A percentile compares a stretch with the other conserved stretches of the same genome.
Conservation (phyloP, 2,329 filamentous ascomycete species). For the Exophiala lecanii-corni region DNA sequence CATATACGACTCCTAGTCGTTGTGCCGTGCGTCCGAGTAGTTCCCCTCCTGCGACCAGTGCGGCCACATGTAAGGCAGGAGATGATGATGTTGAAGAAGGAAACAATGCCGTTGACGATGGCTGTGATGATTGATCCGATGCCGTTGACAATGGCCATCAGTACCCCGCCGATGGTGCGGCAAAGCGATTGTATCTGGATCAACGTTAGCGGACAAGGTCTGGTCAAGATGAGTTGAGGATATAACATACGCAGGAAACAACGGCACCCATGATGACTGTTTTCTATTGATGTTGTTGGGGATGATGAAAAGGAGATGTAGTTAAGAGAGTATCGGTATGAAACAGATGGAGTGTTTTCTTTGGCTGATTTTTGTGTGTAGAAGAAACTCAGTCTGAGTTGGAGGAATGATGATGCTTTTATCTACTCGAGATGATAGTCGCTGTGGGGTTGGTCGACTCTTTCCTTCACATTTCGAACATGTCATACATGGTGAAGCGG, state of each 20-base stretch:
- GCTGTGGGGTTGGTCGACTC: too few species aligned
- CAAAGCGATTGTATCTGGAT: slow-evolving; percentile 55
- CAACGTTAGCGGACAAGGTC: slow-evolving; percentile 6
- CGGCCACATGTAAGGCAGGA: slow-evolving; percentile 54
- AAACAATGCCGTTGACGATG: slow-evolving; percentile 63
- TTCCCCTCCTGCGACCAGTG: slow-evolving; percentile 29
- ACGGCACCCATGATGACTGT: slow-evolving; percentile 75
- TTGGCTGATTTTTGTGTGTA: slow-evolving; percentile 1
- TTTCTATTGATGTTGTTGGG: too few species aligned
- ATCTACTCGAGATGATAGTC: too few species aligned
- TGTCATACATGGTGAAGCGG: too few species aligned
- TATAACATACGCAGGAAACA: slow-evolving; percentile 72
- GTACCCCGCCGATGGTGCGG: slow-evolving; percentile 59
- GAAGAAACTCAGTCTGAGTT: too few species aligned
- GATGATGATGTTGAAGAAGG: slow-evolving; percentile 63
- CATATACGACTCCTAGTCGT: slow-evolving; percentile 19
- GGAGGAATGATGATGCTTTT: too few species aligned
- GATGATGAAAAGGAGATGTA: slow-evolving; percentile 1
- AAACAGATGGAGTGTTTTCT: neutral
- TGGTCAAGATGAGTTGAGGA: too few species aligned
- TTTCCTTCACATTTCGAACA: too few species aligned
- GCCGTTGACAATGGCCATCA: slow-evolving; percentile 65
- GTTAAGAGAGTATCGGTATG: slow-evolving; percentile 1
- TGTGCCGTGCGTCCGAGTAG: slow-evolving; percentile 12
- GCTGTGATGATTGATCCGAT: slow-evolving; percentile 58